Base-by-base conservation (phyloP, 2,329 filamentous ascomycete genomes). In the Aaosphaeria arxii region DNA sequence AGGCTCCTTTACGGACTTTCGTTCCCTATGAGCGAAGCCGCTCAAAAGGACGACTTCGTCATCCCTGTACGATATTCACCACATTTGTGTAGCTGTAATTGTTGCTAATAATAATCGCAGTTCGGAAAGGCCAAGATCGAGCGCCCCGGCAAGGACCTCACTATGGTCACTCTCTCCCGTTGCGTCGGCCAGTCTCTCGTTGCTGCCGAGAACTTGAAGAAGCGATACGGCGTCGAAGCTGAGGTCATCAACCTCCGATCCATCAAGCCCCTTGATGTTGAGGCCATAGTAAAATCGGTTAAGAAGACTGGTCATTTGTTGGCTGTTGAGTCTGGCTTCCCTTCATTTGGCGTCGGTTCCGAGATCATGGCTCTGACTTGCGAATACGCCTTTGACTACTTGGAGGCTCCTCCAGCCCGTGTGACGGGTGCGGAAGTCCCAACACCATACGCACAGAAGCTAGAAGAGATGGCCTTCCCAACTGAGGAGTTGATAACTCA, bases 51-150 rank as follows among this genome's bases (percentile, higher is more conserved):
- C 72, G 94, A 99, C 77, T 99, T 97, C 65, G 92, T 99, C 63
- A 76, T 99, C 62, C 94, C 94, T 59, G 76, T 78, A 73, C 53
- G 72, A 38, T 36, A 36, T 42, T 39, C 7, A 39, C 35, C 49
- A 30, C 11, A 24, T 24, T 24, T 24, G 17, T 24, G 17, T 24
- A 24, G 17, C 17, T 24, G 17, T 24, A 24, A 24, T 24, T 24
- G 17, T 24, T 24, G 17, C 17, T 24, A 3, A 24, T 3, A 24
- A 24, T 24, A 24, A 24, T 24, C 44, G 45, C 54, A 77, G 77
- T 91, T 99, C 71, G 94, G 94, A 73, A 99, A 99, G 82, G 94
- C 94, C 75, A 99, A 99, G 85, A 89, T 99, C 69, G 94, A 99
- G 81, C 91, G 94, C 66, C 79, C 85, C 53, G 94, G 94, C 74